These are phyloP conservation scores for Escovopsis sp. DNA, from an alignment of 2,329 filamentous ascomycete species.

Conservation along the genomic window DNA sequence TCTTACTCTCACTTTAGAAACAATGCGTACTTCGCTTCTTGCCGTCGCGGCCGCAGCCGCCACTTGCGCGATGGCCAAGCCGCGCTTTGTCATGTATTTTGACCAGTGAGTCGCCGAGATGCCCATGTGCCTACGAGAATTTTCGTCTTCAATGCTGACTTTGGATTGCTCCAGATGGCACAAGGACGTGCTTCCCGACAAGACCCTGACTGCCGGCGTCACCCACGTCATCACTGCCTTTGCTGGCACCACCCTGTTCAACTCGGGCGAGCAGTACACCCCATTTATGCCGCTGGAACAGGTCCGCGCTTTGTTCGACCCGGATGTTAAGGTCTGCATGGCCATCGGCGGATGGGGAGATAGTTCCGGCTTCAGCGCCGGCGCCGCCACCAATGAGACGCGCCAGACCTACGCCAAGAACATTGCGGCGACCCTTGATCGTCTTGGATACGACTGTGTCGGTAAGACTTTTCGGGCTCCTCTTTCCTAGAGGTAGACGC, in stretches of 20 bases:
- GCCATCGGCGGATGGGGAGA: constrained; percentile 55
- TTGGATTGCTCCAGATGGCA: constrained; percentile 22
- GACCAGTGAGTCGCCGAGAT: constrained; percentile 25
- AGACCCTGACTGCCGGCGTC: constrained; percentile 26
- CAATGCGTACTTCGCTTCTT: constrained; percentile 7
- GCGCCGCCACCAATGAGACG: constrained; percentile 29
- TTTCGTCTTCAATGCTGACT: background rate
- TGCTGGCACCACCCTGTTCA: constrained; percentile 35
- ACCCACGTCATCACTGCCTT: constrained; percentile 43
- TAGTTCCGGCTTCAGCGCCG: constrained; percentile 37
- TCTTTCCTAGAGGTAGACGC: background rate
- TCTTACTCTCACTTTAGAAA: too few species aligned
- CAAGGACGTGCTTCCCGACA: constrained; percentile 19
- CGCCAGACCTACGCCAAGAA: constrained; percentile 42
- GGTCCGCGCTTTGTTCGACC: constrained; percentile 36
- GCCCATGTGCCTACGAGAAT: background rate
- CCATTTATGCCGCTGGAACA: constrained; percentile 39
- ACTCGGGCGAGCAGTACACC: constrained; percentile 27
- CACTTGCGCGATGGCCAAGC: constrained; percentile 9
- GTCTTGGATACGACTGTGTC: constrained; percentile 45
- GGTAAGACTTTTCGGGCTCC: constrained; percentile 20
- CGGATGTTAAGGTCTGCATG: constrained; percentile 44
- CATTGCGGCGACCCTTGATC: constrained; percentile 36
- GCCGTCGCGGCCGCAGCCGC: constrained; percentile 8
- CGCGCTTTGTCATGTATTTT: constrained; percentile 27